phyloP scores from a whole-genome alignment of 345 rosid species.

The Limnanthes douglasii region DNA sequence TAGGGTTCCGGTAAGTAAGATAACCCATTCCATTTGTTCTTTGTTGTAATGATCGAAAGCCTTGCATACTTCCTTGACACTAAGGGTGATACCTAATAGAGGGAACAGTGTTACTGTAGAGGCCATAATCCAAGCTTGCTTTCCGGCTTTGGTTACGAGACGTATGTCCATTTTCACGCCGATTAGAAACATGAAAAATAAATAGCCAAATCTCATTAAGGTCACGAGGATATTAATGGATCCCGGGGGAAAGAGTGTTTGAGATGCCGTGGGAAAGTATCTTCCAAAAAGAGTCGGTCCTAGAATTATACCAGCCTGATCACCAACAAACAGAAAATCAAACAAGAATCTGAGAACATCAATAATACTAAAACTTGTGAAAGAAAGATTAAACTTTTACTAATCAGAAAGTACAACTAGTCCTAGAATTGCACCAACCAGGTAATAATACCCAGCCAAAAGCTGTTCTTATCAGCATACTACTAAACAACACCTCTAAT shows the following conservation, averaged over 20 bases:
- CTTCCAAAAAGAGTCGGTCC: slow-evolving; percentile 12
- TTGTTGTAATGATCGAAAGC: neutral
- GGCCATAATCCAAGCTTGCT: slow-evolving; percentile 7
- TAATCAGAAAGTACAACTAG: neutral
- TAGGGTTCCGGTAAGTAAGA: neutral
- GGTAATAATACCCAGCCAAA: no score
- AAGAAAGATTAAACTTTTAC: neutral
- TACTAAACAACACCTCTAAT: no score
- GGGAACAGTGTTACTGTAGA: neutral
- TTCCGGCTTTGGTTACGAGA: slow-evolving; percentile 7
- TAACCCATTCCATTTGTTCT: neutral
- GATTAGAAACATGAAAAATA: slow-evolving; percentile 15
- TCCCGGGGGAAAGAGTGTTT: slow-evolving; percentile 8
- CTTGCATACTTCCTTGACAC: neutral
- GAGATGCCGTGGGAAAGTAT: slow-evolving; percentile 1
- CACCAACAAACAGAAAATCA: neutral
- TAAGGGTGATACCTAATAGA: neutral
- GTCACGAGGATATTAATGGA: slow-evolving; percentile 2
- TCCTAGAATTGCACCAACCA: no score
- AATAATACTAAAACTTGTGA: neutral
- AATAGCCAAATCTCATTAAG: slow-evolving; percentile 10
- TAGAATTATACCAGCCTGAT: slow-evolving; percentile 17
- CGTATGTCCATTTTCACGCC: slow-evolving; percentile 18
- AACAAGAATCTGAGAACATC: neutral
- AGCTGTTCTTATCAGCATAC: no score